Conservation (phyloP, 768 basidiomycete species). For the Mycena chlorophos region DNA sequence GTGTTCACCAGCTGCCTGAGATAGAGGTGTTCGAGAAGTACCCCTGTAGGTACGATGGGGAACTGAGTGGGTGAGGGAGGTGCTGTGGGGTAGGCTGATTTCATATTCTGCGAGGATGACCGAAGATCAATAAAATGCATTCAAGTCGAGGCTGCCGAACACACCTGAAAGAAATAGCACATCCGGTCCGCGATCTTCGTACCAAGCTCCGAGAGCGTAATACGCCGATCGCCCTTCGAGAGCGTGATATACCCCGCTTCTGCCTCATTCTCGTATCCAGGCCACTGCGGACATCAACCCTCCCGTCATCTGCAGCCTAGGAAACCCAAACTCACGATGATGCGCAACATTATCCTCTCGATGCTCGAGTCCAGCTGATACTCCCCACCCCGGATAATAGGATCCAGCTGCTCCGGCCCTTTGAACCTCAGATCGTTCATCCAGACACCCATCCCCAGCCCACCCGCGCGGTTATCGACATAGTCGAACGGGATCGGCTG, state of each 20-base stretch:
- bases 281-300: background rate
- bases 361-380: background rate
- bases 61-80: background rate
- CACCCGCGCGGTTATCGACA: background rate
- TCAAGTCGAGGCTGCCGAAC: background rate
- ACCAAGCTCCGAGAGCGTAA: background rate
- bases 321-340: background rate
- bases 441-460: background rate
- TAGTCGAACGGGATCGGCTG: background rate
- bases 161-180: background rate
- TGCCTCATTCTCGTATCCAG: background rate
- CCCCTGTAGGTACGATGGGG: background rate
- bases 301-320: too few species aligned
- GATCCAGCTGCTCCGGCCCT: background rate
- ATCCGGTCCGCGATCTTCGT: background rate
- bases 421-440: background rate
- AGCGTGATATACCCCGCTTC: background rate
- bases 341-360: background rate
- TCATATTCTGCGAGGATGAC: background rate
- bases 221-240: background rate
- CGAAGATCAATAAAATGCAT: background rate
- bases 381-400: background rate
- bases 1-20: background rate
- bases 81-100: background rate
- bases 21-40: background rate